Evolutionary conservation across 371 early-diverging fungal species (phyloP).

Genomic region (Aphelidium insulamus): DNA sequence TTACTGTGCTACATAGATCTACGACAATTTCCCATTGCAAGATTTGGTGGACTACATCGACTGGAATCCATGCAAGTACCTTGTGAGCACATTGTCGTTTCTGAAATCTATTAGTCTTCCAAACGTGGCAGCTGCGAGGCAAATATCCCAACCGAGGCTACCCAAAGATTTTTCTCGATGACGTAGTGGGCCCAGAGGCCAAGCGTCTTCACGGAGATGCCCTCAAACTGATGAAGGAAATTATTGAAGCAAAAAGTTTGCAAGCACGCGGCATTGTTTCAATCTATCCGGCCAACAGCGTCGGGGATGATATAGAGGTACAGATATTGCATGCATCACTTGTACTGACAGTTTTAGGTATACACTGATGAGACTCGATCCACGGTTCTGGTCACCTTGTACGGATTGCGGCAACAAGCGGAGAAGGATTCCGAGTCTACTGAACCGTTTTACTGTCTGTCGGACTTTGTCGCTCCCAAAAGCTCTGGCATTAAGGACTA

Average conservation of each 20-base stretch:
- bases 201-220: slow-evolving; percentile 71
- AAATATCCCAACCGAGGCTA: slow-evolving; percentile 85
- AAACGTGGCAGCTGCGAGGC: slow-evolving; percentile 82
- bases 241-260: slow-evolving; percentile 41
- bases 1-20: no score
- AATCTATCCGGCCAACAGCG: slow-evolving; percentile 67
- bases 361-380: slow-evolving; percentile 42
- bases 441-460: slow-evolving; percentile 64
- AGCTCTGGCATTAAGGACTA: slow-evolving; percentile 48
- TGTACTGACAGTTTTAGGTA: slow-evolving; percentile 12
- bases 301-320: slow-evolving; percentile 61
- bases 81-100: no score
- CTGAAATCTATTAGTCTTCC: no score
- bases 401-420: slow-evolving; percentile 47
- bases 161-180: slow-evolving; percentile 85
- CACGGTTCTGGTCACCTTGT: slow-evolving; percentile 38
- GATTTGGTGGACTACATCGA: slow-evolving; percentile 53
- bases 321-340: slow-evolving; percentile 1
- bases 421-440: slow-evolving; percentile 37
- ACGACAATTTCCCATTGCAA: slow-evolving; percentile 43
- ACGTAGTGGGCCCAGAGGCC: slow-evolving; percentile 73
- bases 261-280: slow-evolving; percentile 51
- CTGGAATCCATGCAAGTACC: slow-evolving; percentile 92
- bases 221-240: slow-evolving; percentile 41
- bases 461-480: slow-evolving; percentile 73